Conservation (phyloP, 306 rosid genomes). For the Quercus aquifolioides region DNA sequence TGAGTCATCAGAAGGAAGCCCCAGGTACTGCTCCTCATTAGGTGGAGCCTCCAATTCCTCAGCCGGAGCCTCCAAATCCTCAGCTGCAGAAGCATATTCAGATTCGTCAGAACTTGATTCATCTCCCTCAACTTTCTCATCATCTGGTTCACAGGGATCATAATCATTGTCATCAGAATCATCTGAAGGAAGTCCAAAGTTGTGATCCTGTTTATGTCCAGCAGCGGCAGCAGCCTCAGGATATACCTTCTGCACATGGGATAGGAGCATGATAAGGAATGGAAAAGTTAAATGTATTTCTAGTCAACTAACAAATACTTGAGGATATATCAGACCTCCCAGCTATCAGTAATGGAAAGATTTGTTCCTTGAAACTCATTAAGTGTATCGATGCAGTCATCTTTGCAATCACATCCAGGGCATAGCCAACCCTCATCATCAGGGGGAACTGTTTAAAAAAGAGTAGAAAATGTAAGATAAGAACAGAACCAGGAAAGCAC, state of each 20-base stretch:
- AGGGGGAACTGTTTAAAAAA: constrained; percentile 68
- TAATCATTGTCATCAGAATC: constrained; percentile 91
- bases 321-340: constrained; percentile 70
- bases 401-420: constrained; percentile 98
- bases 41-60: constrained; percentile 59
- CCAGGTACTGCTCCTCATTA: constrained; percentile 53
- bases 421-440: constrained; percentile 93
- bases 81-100: constrained; percentile 74
- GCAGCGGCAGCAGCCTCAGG: constrained; percentile 83
- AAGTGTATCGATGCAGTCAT: constrained; percentile 74
- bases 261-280: constrained; percentile 30
- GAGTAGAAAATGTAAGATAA: constrained; percentile 17
- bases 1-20: constrained; percentile 90
- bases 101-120: constrained; percentile 74
- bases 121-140: constrained; percentile 48
- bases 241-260: constrained; percentile 75
- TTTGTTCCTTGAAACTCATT: constrained; percentile 78
- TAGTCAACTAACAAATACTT: not conserved
- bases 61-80: constrained; percentile 60
- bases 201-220: constrained; percentile 50
- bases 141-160: constrained; percentile 67
- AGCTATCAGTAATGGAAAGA: constrained; percentile 60
- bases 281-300: constrained; percentile 5
- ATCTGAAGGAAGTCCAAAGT: constrained; percentile 77
- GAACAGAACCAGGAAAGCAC: constrained; percentile 24